Evolutionary conservation across 352 stramenopile genomes (phyloP).

Genomic region (Pythium insidiosum): DNA sequence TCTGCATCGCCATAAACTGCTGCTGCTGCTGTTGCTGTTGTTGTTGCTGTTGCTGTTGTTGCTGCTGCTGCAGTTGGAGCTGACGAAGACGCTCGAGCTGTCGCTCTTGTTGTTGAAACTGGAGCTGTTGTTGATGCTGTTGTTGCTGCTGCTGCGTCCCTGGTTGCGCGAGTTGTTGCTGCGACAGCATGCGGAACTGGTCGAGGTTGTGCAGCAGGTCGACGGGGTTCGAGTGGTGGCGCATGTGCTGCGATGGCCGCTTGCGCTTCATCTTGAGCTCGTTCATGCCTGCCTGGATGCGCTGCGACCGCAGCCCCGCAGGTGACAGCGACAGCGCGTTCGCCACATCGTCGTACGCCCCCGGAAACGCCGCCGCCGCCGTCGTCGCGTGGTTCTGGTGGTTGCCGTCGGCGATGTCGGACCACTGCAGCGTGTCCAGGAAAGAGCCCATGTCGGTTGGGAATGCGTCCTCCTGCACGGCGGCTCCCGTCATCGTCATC

Average conservation of each 20-base stretch:
- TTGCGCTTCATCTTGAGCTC: constrained; percentile 81
- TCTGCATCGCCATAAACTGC: constrained; percentile 4
- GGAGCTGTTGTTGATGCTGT: too few relatives aligned
- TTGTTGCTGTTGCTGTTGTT: constrained; percentile 1
- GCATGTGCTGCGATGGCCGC: constrained; percentile 40
- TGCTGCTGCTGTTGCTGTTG: neutral
- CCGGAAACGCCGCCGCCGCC: too few relatives aligned
- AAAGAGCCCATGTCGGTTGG: constrained; percentile 17
- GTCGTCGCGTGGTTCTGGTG: too few relatives aligned
- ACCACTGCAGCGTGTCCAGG: too few relatives aligned
- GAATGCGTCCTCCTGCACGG: constrained; percentile 15
- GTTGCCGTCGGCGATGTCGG: constrained; percentile 16
- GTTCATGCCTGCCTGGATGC: constrained; percentile 56
- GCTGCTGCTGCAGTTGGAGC: too few relatives aligned
- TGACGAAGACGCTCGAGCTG: too few relatives aligned
- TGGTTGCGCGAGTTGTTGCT: too few relatives aligned
- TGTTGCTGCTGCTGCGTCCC: constrained; percentile 47
- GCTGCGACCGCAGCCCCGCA: constrained; percentile 46
- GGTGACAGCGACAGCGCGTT: constrained; percentile 6
- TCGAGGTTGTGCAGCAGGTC: constrained; percentile 70
- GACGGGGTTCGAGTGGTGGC: constrained; percentile 72
- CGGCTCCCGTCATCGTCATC: neutral
- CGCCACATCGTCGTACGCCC: constrained; percentile 14
- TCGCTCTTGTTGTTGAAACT: too few relatives aligned
- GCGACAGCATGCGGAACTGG: constrained; percentile 57